phyloP scores from a whole-genome alignment of 2,329 filamentous ascomycete species.

The Diaporthe nobilis region DNA sequence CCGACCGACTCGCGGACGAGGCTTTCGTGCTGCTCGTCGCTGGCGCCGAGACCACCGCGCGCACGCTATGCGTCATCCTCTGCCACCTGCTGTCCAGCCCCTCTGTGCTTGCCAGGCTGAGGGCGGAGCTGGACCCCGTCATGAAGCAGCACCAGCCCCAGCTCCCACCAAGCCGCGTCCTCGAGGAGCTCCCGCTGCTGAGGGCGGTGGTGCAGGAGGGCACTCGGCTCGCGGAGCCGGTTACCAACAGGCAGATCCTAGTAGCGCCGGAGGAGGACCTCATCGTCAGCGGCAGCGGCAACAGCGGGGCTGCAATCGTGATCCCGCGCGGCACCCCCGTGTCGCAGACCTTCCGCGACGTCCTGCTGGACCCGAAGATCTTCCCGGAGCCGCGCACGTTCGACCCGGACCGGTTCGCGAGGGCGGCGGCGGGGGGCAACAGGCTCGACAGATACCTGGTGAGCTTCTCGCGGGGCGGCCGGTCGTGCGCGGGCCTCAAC shows the following conservation, averaged over 20 bases:
- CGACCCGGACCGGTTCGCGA: neutral
- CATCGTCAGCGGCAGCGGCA: neutral
- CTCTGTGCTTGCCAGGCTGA: slow-evolving; percentile 2
- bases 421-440: neutral
- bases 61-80: slow-evolving; percentile 26
- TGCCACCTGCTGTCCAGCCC: slow-evolving; percentile 16
- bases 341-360: slow-evolving; percentile 14
- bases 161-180: slow-evolving; percentile 42
- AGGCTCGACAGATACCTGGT: slow-evolving; percentile 24
- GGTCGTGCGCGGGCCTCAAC: slow-evolving; percentile 12
- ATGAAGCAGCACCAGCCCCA: slow-evolving; percentile 38
- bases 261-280: neutral
- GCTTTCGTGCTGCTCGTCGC: slow-evolving; percentile 15
- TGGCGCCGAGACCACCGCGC: slow-evolving; percentile 23
- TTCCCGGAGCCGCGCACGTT: slow-evolving; percentile 6
- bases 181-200: slow-evolving; percentile 46
- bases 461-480: slow-evolving; percentile 23
- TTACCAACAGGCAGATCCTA: slow-evolving; percentile 16
- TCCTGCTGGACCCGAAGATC: slow-evolving; percentile 11
- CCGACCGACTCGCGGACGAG: neutral
- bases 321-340: slow-evolving; percentile 15
- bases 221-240: slow-evolving; percentile 41
- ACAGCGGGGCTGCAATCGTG: neutral
- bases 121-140: slow-evolving; percentile 23
- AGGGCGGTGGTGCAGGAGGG: slow-evolving; percentile 44